phyloP scores from a whole-genome alignment of 306 rosid genomes.

The Quillaja saponaria region DNA sequence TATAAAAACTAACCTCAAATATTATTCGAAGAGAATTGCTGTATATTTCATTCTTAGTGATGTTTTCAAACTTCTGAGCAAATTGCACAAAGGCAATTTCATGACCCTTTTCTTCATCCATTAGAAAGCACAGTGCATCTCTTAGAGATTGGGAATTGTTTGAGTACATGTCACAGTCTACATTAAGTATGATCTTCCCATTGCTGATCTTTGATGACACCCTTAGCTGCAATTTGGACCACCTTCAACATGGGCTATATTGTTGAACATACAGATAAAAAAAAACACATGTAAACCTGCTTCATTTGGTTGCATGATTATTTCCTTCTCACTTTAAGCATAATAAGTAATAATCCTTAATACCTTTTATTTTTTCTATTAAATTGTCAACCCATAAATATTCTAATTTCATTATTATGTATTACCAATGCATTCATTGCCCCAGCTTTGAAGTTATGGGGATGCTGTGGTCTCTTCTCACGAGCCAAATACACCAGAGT shows the following conservation, averaged over 20 bases:
- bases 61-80: slow-evolving; percentile 58
- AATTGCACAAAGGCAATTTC: slow-evolving; percentile 74
- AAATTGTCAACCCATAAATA: no score
- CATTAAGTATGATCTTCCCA: slow-evolving; percentile 63
- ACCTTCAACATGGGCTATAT: slow-evolving; percentile 1
- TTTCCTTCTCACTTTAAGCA: no score
- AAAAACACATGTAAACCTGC: background rate
- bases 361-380: no score
- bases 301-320: no score
- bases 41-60: slow-evolving; percentile 67
- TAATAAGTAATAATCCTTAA: no score
- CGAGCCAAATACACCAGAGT: slow-evolving; percentile 79
- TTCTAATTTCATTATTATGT: no score
- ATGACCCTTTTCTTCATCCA: slow-evolving; percentile 74
- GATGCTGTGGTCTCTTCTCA: slow-evolving; percentile 71
- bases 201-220: slow-evolving; percentile 86
- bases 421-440: slow-evolving; percentile 87
- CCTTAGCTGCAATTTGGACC: slow-evolving; percentile 53
- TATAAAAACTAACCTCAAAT: slow-evolving; percentile 37
- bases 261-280: background rate
- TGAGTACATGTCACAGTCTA: slow-evolving; percentile 88
- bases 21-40: slow-evolving; percentile 21
- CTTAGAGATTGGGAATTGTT: slow-evolving; percentile 63
- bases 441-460: slow-evolving; percentile 86
- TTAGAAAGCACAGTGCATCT: slow-evolving; percentile 75